Base-by-base conservation (phyloP, 805 yeast genomes). In the Myxozyma neglecta region DNA sequence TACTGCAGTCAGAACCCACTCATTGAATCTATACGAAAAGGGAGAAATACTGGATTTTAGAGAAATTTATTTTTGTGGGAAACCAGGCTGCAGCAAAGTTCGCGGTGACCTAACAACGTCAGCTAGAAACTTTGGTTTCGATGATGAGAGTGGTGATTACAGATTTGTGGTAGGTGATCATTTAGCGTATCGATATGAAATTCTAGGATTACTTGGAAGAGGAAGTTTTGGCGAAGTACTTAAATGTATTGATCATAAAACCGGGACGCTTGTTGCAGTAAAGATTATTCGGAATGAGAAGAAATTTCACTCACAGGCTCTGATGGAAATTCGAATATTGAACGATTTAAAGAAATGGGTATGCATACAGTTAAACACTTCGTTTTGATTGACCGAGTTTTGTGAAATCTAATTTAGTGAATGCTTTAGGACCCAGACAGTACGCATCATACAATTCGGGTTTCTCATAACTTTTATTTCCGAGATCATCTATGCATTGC, bases 141-240 rank as follows among this genome's bases (percentile, higher is more conserved):
- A 89, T 70, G 94, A 89, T 70, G 72, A 73, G 10, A 75, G 81
- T 11, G 88, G 89, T 3, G 88, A 89, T 69, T 86, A 88, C 69
- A 75, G 76, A 6, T 77, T 83, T 0, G 69, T 77, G 0, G 70
- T 72, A 0, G 84, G 86, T 10, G 96, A 89, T 70, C 97, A 90
- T 66, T 81, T 90, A 47, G 86, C 86, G 57, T 90, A 85, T 72
- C 75, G 96, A 35, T 90, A 86, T 70, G 85, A 88, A 66, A 83
- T 89, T 3, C 55, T 82, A 20, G 73, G 77, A 1, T 73, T 78
- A 1, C 77, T 90, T 10, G 97, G 97, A 0, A 83, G 81, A 53
- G 97, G 97, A 7, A 85, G 92, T 47, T 90, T 90, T 76, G 97
- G 97, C 0, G 84, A 83, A 56, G 97, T 90, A 1, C 76, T 88